Percentiles rank a stretch among this genome's conserved stretches.
phyloP scores from a whole-genome alignment of 768 basidiomycete species.

The Podaxis sp. region DNA sequence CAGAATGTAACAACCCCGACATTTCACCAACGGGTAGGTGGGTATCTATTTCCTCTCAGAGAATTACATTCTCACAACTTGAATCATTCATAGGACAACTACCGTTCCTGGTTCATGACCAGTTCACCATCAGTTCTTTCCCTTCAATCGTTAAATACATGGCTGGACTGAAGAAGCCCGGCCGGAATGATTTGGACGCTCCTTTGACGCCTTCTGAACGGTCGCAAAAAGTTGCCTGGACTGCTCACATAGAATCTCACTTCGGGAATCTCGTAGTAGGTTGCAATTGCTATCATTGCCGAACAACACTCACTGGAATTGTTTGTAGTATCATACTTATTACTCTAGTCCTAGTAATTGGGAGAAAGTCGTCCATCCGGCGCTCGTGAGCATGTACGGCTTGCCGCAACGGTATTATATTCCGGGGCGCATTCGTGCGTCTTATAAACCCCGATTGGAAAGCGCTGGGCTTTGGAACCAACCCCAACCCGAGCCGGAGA shows the following conservation, averaged over 20 bases:
- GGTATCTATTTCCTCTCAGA: conserved; percentile 13
- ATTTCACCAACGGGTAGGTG: conserved; percentile 68
- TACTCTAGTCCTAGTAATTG: conserved; percentile 68
- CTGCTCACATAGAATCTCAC: conserved; percentile 60
- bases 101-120: conserved; percentile 65
- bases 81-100: conserved; percentile 53
- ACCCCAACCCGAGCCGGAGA: conserved; percentile 32
- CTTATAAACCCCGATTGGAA: conserved; percentile 57
- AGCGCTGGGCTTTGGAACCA: conserved; percentile 60
- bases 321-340: conserved; percentile 54
- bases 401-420: conserved; percentile 76
- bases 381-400: conserved; percentile 55
- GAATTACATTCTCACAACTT: conserved; percentile 5
- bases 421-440: conserved; percentile 57
- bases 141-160: conserved; percentile 67
- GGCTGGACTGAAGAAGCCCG: conserved; percentile 40
- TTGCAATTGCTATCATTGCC: conserved; percentile 10
- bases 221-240: conserved; percentile 59
- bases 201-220: conserved; percentile 43
- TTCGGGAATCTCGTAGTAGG: conserved; percentile 73
- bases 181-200: conserved; percentile 45
- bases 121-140: conserved; percentile 47
- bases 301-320: conserved; percentile 7
- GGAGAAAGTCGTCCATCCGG: conserved; percentile 49
- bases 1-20: conserved; percentile 67